These are phyloP conservation scores for Coemansia sp. DNA, from an alignment of 192 early-diverging fungal species.

Conservation along the genomic window DNA sequence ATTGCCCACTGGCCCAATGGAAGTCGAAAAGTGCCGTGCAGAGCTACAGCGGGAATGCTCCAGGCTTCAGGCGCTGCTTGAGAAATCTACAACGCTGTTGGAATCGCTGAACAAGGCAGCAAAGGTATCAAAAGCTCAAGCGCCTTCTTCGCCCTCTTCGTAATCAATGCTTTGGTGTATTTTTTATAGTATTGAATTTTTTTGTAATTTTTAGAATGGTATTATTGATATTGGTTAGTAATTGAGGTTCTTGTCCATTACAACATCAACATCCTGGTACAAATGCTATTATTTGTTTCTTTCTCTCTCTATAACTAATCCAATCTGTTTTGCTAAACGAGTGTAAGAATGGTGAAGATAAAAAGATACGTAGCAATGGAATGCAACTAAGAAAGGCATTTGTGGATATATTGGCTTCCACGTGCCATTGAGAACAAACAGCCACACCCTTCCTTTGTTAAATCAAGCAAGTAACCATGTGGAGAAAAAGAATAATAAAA, in stretches of 20 bases:
- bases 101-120: constrained; percentile 32
- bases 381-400: neutral
- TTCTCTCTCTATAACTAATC: too few species aligned
- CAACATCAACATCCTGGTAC: too few species aligned
- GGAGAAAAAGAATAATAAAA: neutral
- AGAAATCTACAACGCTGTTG: constrained; percentile 39
- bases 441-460: too few species aligned
- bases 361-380: neutral
- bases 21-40: constrained; percentile 35
- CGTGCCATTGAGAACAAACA: constrained; percentile 3
- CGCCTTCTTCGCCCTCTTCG: too few species aligned
- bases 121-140: neutral
- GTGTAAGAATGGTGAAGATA: neutral
- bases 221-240: too few species aligned
- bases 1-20: constrained; percentile 15
- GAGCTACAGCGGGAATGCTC: constrained; percentile 48
- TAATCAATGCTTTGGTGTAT: too few species aligned
- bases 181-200: too few species aligned
- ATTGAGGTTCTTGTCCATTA: too few species aligned
- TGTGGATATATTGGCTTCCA: neutral
- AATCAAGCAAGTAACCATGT: neutral
- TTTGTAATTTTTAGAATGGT: neutral
- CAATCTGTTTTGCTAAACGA: too few species aligned
- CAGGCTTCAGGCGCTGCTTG: constrained; percentile 34
- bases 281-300: neutral